Evolutionary conservation across 805 yeast genomes (phyloP).

Genomic region (Wickerhamiella dianesei): DNA sequence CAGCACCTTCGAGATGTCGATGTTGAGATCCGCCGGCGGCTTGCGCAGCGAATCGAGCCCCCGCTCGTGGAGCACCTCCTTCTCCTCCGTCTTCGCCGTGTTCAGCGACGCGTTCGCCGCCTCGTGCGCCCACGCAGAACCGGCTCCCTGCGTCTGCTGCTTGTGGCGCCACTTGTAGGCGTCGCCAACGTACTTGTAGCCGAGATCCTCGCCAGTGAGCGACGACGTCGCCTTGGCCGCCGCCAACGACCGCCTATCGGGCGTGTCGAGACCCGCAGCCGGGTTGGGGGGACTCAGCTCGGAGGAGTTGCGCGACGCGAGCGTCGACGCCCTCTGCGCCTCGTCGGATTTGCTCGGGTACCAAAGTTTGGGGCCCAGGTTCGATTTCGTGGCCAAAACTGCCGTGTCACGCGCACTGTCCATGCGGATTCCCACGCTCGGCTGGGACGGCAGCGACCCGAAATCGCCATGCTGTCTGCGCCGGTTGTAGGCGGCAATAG

Average conservation of each 20-base stretch:
- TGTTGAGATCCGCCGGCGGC: constrained; percentile 3
- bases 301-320: constrained; percentile 21
- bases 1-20: constrained; percentile 21
- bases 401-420: constrained; percentile 25
- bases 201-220: constrained; percentile 23
- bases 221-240: constrained; percentile 25
- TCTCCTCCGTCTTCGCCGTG: constrained; percentile 10
- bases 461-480: constrained; percentile 25
- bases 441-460: constrained; percentile 25
- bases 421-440: constrained; percentile 26
- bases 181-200: constrained; percentile 24
- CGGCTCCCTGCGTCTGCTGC: constrained; percentile 1
- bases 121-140: constrained; percentile 13
- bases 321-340: constrained; percentile 26
- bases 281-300: constrained; percentile 25
- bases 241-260: constrained; percentile 15
- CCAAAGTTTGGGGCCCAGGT: constrained; percentile 27
- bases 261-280: constrained; percentile 6
- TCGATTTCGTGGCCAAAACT: constrained; percentile 22
- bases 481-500: constrained; percentile 25
- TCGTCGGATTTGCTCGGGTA: constrained; percentile 22
- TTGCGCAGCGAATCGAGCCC: neutral
- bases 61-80: constrained; percentile 4
- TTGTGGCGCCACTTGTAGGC: constrained; percentile 24
- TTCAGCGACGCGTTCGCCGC: constrained; percentile 9